Conservation (phyloP, 176 grass and related monocot species). For the Sorghum bicolor region DNA sequence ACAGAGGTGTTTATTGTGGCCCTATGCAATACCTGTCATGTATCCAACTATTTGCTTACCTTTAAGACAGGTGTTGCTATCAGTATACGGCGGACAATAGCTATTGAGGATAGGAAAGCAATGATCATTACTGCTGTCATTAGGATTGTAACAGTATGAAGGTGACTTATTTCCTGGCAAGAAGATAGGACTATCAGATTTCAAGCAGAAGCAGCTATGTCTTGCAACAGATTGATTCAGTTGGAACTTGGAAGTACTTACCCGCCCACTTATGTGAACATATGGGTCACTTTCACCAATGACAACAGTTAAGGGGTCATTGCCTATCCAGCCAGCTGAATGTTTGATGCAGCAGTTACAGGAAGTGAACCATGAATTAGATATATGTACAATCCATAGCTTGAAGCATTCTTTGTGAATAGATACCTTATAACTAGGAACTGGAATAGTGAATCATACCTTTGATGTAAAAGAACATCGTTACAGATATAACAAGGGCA, state of each 20-base stretch:
- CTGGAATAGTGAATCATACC: conserved; percentile 33
- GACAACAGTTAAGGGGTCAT: conserved; percentile 89
- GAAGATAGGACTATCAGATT: conserved; percentile 23
- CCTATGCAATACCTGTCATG: not conserved
- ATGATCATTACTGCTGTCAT: conserved; percentile 95
- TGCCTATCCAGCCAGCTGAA: conserved; percentile 96
- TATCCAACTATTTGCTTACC: conserved; percentile 41
- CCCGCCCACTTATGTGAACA: conserved; percentile 79
- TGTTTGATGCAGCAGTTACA: conserved; percentile 22
- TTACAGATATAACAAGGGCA: conserved; percentile 86
- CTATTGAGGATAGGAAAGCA: conserved; percentile 82
- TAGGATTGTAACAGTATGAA: conserved; percentile 67
- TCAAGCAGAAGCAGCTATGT: conserved; percentile 11
- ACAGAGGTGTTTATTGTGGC: not conserved
- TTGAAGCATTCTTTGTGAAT: not conserved
- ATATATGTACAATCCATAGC: not conserved
- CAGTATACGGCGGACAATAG: conserved; percentile 82
- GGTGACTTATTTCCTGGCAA: conserved; percentile 83
- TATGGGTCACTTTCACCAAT: conserved; percentile 92
- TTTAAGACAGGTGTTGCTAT: conserved; percentile 88
- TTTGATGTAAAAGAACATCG: conserved; percentile 96
- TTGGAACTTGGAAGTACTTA: conserved; percentile 25
- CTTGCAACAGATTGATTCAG: not conserved
- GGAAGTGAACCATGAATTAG: not conserved
- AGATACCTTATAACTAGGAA: conserved; percentile 8